A percentile compares a stretch with the other conserved stretches of the same genome.
These are phyloP conservation scores for Colletotrichum phormii DNA, from an alignment of 2,329 filamentous ascomycete species.

Conservation along the genomic window DNA sequence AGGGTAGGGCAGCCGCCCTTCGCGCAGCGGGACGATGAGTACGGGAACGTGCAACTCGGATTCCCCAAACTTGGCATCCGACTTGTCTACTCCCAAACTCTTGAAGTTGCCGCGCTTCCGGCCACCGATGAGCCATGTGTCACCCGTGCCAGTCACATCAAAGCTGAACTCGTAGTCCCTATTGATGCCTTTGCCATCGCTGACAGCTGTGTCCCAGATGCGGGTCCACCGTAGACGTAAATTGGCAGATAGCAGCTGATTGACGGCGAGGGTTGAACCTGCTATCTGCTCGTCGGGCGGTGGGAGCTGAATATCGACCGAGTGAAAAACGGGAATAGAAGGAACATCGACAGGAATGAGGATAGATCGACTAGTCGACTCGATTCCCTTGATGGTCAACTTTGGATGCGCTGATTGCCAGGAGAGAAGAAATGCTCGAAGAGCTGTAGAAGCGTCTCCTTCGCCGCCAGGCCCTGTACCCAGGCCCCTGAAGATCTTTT, in stretches of 20 bases:
- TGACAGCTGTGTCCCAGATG: constrained; percentile 66
- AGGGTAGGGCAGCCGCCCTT: constrained; percentile 83
- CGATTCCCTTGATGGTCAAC: constrained; percentile 46
- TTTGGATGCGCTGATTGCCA: constrained; percentile 52
- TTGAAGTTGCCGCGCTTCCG: constrained; percentile 83
- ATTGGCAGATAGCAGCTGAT: constrained; percentile 73
- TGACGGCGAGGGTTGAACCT: constrained; percentile 64
- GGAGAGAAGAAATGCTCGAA: constrained; percentile 48
- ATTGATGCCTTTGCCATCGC: constrained; percentile 36
- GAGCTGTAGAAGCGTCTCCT: constrained; percentile 44
- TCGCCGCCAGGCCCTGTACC: constrained; percentile 52
- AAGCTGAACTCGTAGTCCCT: constrained; percentile 79
- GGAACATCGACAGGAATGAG: constrained; percentile 92
- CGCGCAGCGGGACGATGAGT: constrained; percentile 81
- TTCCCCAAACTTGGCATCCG: constrained; percentile 52
- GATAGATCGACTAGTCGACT: constrained; percentile 67
- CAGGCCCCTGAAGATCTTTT: constrained; percentile 61
- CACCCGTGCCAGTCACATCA: constrained; percentile 79
- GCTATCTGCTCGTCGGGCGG: constrained; percentile 25
- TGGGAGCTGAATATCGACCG: constrained; percentile 70
- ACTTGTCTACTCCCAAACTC: constrained; percentile 54
- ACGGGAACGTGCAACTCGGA: constrained; percentile 73
- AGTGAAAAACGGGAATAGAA: constrained; percentile 84
- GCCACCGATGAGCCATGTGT: constrained; percentile 88
- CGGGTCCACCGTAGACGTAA: constrained; percentile 73